Percentiles rank a stretch among this genome's conserved stretches.
Evolutionary conservation across 768 basidiomycete species (phyloP).

Genomic region (Kwoniella sp.): DNA sequence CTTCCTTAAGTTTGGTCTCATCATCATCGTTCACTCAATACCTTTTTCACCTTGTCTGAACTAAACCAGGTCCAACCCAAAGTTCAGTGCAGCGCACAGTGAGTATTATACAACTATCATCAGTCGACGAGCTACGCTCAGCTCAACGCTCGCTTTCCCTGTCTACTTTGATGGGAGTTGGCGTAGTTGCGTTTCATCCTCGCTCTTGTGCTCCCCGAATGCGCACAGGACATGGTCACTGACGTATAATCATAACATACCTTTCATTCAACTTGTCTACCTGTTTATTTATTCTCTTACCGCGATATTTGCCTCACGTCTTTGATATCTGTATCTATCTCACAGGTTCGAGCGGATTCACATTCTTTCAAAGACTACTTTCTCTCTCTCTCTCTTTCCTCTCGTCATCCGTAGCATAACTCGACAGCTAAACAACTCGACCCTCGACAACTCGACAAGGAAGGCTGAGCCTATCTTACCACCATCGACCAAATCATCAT

Average conservation of each 20-base stretch:
- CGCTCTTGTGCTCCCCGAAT: neutral
- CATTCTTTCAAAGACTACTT: neutral
- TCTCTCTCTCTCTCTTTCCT: neutral
- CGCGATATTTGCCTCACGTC: neutral
- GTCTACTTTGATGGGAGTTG: neutral
- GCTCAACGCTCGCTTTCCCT: neutral
- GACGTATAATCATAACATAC: neutral
- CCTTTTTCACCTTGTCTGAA: neutral
- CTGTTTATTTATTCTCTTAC: neutral
- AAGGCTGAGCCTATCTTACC: neutral
- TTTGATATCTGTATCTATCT: neutral
- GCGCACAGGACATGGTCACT: neutral
- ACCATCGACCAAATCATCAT: neutral
- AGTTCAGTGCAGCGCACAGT: slow-evolving; percentile 1
- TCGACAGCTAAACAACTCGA: too few species aligned
- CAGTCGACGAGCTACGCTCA: neutral
- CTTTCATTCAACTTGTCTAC: neutral
- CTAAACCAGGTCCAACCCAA: neutral
- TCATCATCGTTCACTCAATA: neutral
- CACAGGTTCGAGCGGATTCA: neutral
- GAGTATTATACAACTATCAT: neutral
- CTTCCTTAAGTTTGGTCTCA: neutral
- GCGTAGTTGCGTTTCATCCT: neutral
- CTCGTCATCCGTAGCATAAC: neutral
- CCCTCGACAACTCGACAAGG: neutral